phyloP scores from a whole-genome alignment of 169 alveolate genomes.

The Plasmodium sp. region DNA sequence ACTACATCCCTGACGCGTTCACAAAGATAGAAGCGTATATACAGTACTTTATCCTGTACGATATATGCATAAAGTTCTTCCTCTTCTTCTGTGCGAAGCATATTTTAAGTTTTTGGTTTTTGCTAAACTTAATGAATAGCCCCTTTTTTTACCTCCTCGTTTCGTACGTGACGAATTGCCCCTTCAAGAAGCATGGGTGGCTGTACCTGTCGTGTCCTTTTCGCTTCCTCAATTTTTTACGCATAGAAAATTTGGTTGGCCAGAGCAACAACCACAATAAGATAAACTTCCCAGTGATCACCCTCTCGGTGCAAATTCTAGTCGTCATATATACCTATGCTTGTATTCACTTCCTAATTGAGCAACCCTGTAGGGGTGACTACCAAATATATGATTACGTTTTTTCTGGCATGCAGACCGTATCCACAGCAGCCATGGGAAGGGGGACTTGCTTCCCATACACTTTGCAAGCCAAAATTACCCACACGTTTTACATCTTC shows the following conservation, averaged over 20 bases:
- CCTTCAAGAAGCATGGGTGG: constrained; percentile 16
- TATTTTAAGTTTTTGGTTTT: constrained; percentile 65
- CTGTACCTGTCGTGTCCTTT: constrained; percentile 62
- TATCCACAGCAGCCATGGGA: constrained; percentile 71
- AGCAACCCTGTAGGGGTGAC: constrained; percentile 64
- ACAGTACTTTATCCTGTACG: constrained; percentile 56
- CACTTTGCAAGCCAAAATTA: constrained; percentile 13
- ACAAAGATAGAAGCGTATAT: constrained; percentile 56
- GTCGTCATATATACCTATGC: constrained; percentile 67
- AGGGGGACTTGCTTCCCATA: constrained; percentile 71
- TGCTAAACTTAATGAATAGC: constrained; percentile 39
- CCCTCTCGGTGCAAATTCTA: constrained; percentile 27
- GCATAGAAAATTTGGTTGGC: constrained; percentile 59
- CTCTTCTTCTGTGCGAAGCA: constrained; percentile 40
- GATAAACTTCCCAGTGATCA: constrained; percentile 39
- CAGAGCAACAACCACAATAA: constrained; percentile 19
- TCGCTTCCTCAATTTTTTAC: constrained; percentile 48
- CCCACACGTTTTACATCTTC: constrained; percentile 43
- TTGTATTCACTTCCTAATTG: constrained; percentile 55
- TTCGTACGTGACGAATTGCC: constrained; percentile 7
- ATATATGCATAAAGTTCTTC: constrained; percentile 36
- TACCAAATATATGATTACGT: constrained; percentile 69
- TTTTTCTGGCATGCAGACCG: constrained; percentile 74
- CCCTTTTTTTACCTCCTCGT: constrained; percentile 59
- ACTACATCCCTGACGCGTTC: constrained; percentile 19